Base-by-base conservation (phyloP, 176 grass and related monocot genomes). In the Carex cristatella region DNA sequence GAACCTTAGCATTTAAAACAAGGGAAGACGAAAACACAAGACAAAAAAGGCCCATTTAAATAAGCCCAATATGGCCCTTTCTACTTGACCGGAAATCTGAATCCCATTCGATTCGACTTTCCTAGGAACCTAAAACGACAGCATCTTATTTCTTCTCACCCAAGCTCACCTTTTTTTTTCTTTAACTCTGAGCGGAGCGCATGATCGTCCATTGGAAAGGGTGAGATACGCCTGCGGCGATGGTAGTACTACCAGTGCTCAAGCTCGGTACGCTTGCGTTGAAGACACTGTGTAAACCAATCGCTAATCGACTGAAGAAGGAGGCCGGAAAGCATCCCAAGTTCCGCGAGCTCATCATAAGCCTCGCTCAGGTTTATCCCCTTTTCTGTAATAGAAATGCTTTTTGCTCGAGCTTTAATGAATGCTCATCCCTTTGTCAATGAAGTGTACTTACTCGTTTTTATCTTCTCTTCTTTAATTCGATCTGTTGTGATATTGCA, bases 251-350 rank as follows among this genome's bases (percentile, higher is more conserved):
- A 82, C 96, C 93, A 66, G 87, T 99, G 85, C 86, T 91, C 59
- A 95, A 99, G 91, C 88, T 95, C 75, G 93, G 91, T 33, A 95
- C 96, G 58, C 72, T 98, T 80, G 85, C 84, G 32, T 84, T 98
- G 69, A 91, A 89, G 85, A 95, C 96, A 16, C 33, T 95, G 44
- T 95, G 89, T 87, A 99, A 99, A 82, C 93, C 96, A 74, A 95
- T 95, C 87, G 96, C 93, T 31, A 89, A 80, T 80, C 90, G 93
- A 58, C 96, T 99, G 81, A 99, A 99, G 90, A 89, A 48, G 88
- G 91, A 99, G 85, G 96, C 96, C 13, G 91, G 93, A 15, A 87
- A 92, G 82, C 96, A 99, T 86, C 96, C 93, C 87, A 94, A 92
- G 81, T 92, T 99, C 64, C 93, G 96, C 63, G 82, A 84, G 56